These are phyloP conservation scores for Neocallimastix lanati DNA, from an alignment of 192 early-diverging fungal genomes.

Conservation along the genomic window DNA sequence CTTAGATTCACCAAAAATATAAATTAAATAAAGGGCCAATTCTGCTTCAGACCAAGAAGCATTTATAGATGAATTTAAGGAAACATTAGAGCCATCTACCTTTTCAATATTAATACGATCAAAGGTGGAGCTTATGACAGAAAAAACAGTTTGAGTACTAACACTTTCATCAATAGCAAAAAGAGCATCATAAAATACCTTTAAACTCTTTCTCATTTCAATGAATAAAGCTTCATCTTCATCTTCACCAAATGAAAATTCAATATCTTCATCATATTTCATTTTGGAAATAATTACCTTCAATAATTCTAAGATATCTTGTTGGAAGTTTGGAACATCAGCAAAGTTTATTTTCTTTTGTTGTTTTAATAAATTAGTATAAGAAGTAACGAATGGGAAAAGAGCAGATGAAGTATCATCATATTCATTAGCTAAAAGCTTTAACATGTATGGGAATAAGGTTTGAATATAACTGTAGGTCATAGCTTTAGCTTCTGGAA, in stretches of 20 bases:
- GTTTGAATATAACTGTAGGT: conserved; percentile 50
- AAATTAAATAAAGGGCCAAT: conserved; percentile 50
- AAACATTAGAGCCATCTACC: conserved; percentile 14
- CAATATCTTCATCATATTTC: conserved; percentile 74
- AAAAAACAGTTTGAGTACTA: conserved; percentile 34
- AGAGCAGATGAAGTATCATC: conserved; percentile 63
- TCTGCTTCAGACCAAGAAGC: conserved; percentile 54
- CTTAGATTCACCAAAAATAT: conserved; percentile 49
- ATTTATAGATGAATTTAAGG: neutral
- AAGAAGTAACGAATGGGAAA: conserved; percentile 56
- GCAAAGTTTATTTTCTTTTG: conserved; percentile 12
- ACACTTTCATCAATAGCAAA: conserved; percentile 42
- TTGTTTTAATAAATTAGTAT: conserved; percentile 43
- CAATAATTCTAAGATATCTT: conserved; percentile 32
- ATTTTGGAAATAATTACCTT: conserved; percentile 62
- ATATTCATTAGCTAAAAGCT: conserved; percentile 60
- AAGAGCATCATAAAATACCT: conserved; percentile 57
- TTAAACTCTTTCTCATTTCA: conserved; percentile 48
- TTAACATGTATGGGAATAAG: conserved; percentile 58
- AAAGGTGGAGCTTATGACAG: conserved; percentile 38
- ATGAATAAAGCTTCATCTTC: conserved; percentile 59
- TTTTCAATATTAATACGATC: conserved; percentile 27
- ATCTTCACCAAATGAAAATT: conserved; percentile 49
- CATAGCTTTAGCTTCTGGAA: conserved; percentile 18
- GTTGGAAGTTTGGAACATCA: conserved; percentile 17